Conservation (phyloP, 2,329 filamentous ascomycete genomes). For the Lojkania enalia region DNA sequence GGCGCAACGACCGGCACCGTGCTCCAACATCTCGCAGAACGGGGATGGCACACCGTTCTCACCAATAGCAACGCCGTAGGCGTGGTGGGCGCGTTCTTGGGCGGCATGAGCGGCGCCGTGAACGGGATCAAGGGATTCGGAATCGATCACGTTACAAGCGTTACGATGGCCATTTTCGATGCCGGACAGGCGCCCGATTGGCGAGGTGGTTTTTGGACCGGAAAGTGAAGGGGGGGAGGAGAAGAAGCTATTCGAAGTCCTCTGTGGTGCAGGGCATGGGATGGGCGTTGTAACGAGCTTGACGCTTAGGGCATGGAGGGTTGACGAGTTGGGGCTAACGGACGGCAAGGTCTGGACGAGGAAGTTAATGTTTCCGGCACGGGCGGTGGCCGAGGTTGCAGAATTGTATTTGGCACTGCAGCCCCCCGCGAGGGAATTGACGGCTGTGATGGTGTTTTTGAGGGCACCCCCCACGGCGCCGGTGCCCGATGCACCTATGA, state of each 20-base stretch:
- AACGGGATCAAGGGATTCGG: slow-evolving; percentile 40
- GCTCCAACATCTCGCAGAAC: slow-evolving; percentile 17
- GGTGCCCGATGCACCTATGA: slow-evolving; percentile 31
- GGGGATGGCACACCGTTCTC: slow-evolving; percentile 36
- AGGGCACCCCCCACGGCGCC: slow-evolving; percentile 38
- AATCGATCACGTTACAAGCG: slow-evolving; percentile 34
- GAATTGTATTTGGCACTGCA: slow-evolving; percentile 25
- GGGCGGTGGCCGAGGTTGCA: slow-evolving; percentile 22
- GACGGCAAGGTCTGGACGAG: slow-evolving; percentile 40
- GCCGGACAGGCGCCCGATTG: background rate
- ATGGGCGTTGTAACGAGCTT: slow-evolving; percentile 38
- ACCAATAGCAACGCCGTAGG: slow-evolving; percentile 23
- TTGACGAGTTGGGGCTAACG: slow-evolving; percentile 28
- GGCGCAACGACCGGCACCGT: slow-evolving; percentile 35
- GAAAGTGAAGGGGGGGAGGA: too few relatives aligned
- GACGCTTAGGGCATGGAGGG: slow-evolving; percentile 25
- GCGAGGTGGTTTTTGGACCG: too few relatives aligned
- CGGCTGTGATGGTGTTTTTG: slow-evolving; percentile 26
- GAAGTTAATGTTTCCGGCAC: slow-evolving; percentile 31
- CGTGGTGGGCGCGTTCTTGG: slow-evolving; percentile 20
- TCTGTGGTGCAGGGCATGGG: slow-evolving; percentile 44
- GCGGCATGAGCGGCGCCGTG: slow-evolving; percentile 20
- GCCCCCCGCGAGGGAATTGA: slow-evolving; percentile 13
- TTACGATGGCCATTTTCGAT: slow-evolving; percentile 25
- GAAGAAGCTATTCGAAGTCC: slow-evolving; percentile 31